Conservation (phyloP, 306 rosid genomes). For the Vicia sativa region DNA sequence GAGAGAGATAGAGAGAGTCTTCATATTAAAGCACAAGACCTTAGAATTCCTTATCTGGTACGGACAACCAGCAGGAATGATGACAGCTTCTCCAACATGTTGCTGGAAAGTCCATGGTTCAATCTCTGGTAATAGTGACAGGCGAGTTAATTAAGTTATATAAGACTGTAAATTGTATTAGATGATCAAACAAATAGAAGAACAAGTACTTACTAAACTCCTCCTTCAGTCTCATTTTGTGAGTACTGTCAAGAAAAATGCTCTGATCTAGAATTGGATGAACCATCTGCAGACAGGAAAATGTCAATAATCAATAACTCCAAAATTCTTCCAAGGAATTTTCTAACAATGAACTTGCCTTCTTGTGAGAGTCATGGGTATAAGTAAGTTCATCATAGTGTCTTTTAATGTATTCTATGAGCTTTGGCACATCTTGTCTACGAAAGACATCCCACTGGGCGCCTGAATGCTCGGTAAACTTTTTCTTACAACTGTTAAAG, state of each 20-base stretch:
- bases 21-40: slow-evolving; percentile 51
- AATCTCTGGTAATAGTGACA: slow-evolving; percentile 61
- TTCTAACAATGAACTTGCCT: slow-evolving; percentile 50
- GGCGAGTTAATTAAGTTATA: slow-evolving; percentile 27
- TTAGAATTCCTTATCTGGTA: slow-evolving; percentile 88
- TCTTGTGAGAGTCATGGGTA: slow-evolving; percentile 43
- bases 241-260: slow-evolving; percentile 74
- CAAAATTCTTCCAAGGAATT: slow-evolving; percentile 33
- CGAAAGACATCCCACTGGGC: slow-evolving; percentile 97
- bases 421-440: slow-evolving; percentile 90
- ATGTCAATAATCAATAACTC: slow-evolving; percentile 33
- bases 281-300: slow-evolving; percentile 65
- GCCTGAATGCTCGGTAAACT: slow-evolving; percentile 42
- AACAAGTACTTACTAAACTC: slow-evolving; percentile 71
- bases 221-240: slow-evolving; percentile 83
- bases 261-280: slow-evolving; percentile 92
- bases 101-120: slow-evolving; percentile 98
- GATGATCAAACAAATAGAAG: slow-evolving; percentile 33
- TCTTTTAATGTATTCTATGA: slow-evolving; percentile 74
- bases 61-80: slow-evolving; percentile 98
- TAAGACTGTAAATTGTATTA: slow-evolving; percentile 12
- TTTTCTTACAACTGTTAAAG: slow-evolving; percentile 40
- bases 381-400: slow-evolving; percentile 59
- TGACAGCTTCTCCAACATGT: slow-evolving; percentile 93
- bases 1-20: not conserved